A percentile compares a stretch with the other conserved stretches of the same genome.
Evolutionary conservation across 1,284 basidiomycete genomes (phyloP).

Genomic region (Termitomyces sp.): DNA sequence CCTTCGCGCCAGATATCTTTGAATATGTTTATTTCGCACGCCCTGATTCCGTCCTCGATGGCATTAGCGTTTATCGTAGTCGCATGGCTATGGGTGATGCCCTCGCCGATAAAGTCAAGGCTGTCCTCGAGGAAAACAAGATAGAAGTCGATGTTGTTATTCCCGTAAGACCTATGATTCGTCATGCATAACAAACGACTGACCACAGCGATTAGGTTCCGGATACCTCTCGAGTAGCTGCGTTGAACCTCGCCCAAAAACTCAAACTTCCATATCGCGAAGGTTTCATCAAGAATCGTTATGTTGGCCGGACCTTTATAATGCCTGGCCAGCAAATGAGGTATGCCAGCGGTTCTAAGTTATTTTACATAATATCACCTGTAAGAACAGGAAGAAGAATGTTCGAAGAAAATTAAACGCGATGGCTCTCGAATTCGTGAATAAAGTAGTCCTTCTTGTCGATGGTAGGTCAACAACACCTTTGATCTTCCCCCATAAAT

Average conservation of each 20-base stretch:
- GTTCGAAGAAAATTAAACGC: constrained; percentile 96
- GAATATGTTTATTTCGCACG: constrained; percentile 99
- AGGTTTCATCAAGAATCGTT: constrained; percentile 98
- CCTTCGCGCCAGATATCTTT: constrained; percentile 97
- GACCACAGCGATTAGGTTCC: constrained; percentile 58
- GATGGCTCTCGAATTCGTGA: constrained; percentile 97
- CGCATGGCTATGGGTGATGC: constrained; percentile 99
- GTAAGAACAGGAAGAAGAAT: constrained; percentile 73
- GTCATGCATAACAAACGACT: constrained; percentile 55
- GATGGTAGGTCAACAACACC: constrained; percentile 59
- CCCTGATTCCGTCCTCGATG: constrained; percentile 96
- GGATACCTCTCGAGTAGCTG: constrained; percentile 95
- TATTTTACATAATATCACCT: not conserved
- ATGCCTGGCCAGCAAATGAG: constrained; percentile 98
- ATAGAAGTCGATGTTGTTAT: constrained; percentile 92
- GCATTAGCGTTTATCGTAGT: constrained; percentile 94
- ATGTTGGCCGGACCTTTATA: constrained; percentile 98
- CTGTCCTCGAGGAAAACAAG: constrained; percentile 66
- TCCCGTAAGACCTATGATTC: constrained; percentile 86
- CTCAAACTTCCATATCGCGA: constrained; percentile 92
- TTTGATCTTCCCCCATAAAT: not conserved
- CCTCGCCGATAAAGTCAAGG: constrained; percentile 83
- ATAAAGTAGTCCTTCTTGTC: constrained; percentile 92
- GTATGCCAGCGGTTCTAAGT: constrained; percentile 30
- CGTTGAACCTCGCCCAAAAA: constrained; percentile 91